A percentile compares a stretch with the other conserved stretches of the same genome.
phyloP scores from a whole-genome alignment of 257 asterid species.

The Jacaranda copaia region DNA sequence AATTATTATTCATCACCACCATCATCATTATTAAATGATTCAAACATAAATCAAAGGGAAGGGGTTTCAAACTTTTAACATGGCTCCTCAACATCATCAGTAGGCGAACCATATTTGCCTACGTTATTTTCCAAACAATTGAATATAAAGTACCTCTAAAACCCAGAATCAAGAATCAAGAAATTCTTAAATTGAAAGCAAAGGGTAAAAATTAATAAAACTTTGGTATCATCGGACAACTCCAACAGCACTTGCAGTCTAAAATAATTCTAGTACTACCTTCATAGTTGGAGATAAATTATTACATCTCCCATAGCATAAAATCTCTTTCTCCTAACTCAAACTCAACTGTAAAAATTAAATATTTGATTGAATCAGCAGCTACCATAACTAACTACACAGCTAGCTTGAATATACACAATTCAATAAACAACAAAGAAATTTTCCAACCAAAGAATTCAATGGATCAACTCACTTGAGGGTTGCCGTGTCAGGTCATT shows the following conservation, averaged over 20 bases:
- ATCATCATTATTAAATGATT: no score
- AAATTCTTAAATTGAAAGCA: no score
- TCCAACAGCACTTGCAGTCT: slow-evolving; percentile 4
- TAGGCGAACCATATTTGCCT: no score
- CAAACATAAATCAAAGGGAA: no score
- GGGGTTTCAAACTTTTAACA: no score
- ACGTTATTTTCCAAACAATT: no score
- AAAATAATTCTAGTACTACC: background rate
- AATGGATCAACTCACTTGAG: slow-evolving; percentile 6
- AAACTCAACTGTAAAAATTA: slow-evolving; percentile 14
- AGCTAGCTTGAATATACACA: slow-evolving; percentile 38
- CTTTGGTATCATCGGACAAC: background rate
- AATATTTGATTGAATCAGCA: slow-evolving; percentile 20
- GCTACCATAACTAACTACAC: slow-evolving; percentile 36
- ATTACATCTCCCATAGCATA: background rate
- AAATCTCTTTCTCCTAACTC: background rate
- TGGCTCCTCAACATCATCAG: no score
- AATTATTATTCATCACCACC: no score
- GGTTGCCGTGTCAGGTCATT: slow-evolving; percentile 10
- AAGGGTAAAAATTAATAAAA: no score
- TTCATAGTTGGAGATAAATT: background rate
- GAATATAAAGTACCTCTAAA: no score
- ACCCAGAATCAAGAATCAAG: no score
- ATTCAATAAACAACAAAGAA: slow-evolving; percentile 31
- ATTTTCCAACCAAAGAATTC: background rate